phyloP scores from a whole-genome alignment of 192 early-diverging fungal genomes.

The Endogone sp. region DNA sequence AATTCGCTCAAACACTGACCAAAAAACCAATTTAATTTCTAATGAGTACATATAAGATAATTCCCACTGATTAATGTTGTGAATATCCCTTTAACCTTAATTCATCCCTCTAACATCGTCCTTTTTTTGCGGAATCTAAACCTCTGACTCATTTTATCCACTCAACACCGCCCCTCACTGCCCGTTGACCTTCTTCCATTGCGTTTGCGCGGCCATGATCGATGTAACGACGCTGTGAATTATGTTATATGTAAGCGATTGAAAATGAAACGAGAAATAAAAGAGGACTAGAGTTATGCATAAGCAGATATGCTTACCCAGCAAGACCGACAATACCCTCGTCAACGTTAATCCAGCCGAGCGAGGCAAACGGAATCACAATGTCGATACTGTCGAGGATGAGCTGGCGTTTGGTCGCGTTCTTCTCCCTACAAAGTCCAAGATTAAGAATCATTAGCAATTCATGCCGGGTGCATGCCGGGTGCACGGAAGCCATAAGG shows the following conservation, averaged over 20 bases:
- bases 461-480: neutral
- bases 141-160: too few species aligned
- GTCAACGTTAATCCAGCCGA: conserved; percentile 63
- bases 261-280: neutral
- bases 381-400: conserved; percentile 70
- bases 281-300: neutral
- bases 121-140: too few species aligned
- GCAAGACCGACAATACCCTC: conserved; percentile 67
- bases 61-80: too few species aligned
- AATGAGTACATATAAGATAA: too few species aligned
- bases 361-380: conserved; percentile 59
- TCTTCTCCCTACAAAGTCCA: conserved; percentile 44
- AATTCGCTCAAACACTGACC: too few species aligned
- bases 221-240: conserved; percentile 54
- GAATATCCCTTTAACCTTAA: too few species aligned
- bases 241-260: neutral
- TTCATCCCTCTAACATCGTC: too few species aligned
- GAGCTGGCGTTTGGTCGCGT: conserved; percentile 42
- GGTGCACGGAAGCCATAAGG: neutral
- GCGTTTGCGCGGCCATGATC: conserved; percentile 58
- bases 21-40: too few species aligned
- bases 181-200: conserved; percentile 48
- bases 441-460: conserved; percentile 8
- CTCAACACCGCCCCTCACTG: neutral
- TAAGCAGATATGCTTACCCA: conserved; percentile 48